Evolutionary conservation across 2,329 filamentous ascomycete genomes (phyloP), one percentile per base, ranked within the genome.

Genomic region (Thelonectria rubi): DNA sequence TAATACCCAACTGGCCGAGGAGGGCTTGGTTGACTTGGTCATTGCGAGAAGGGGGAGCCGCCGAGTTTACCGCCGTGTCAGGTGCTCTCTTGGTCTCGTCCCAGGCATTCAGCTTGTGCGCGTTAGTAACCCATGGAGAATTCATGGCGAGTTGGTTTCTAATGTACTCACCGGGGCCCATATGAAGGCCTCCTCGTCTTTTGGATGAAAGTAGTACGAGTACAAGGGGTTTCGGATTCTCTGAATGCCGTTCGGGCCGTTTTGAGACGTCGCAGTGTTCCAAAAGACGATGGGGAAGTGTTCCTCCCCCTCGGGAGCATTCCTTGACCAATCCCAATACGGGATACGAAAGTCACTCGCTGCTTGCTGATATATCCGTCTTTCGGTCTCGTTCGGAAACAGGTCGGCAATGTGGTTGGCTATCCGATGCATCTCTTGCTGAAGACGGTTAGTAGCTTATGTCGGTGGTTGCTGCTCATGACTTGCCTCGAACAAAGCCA

Each of bases 181-280:
- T 30, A 84, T 82, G 63, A 92, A 84, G 30, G 87, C 85, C 4
- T 81, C 79, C 26, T 78, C 74, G 57, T 88, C 84, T 15, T 89
- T 80, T 0, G 89, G 87, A 46, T 82, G 82, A 66, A 90, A 90
- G 2, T 77, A 76, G 68, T 88, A 90, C 21, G 81, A 81, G 68
- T 83, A 88, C 5, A 91, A 78, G 3, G 88, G 88, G 62, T 91
- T 91, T 2, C 80, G 75, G 42, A 90, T 89, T 2, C 73, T 75
- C 65, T 86, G 85, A 15, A 74, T 65, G 5, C 85, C 86, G 40
- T 81, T 84, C 30, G 88, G 87, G 0, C 87, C 87, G 54, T 82
- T 79, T 12, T 88, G 79, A 26, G 79, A 73, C 39, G 89, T 79
- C 2, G 78, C 78, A 1, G 81, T 77, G 47, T 86, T 78, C 72